Conservation (phyloP, 192 early-diverging fungal species). For the Entrophospora sp. region DNA sequence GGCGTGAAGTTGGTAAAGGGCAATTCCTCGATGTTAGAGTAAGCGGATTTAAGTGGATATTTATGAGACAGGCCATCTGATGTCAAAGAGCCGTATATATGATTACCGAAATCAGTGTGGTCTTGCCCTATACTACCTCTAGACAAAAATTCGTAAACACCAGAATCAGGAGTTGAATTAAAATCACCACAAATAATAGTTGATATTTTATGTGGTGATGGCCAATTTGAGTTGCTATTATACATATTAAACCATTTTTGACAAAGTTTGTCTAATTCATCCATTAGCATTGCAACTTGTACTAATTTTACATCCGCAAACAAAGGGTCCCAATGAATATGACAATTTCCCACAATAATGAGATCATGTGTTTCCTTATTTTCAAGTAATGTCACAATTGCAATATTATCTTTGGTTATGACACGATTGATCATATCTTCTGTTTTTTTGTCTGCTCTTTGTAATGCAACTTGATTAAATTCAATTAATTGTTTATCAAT, state of each 20-base stretch:
- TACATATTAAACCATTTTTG: conserved; percentile 40
- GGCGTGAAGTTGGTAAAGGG: conserved; percentile 92
- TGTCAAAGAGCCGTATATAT: conserved; percentile 81
- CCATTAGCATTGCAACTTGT: conserved; percentile 87
- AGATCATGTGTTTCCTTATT: conserved; percentile 64
- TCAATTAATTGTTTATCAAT: conserved; percentile 85
- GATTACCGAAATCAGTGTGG: conserved; percentile 73
- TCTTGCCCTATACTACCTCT: conserved; percentile 66
- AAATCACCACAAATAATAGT: conserved; percentile 90
- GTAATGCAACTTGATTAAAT: conserved; percentile 89
- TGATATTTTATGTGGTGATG: conserved; percentile 35
- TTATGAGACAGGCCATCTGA: conserved; percentile 74
- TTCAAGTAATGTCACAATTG: conserved; percentile 73
- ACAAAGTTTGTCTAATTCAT: conserved; percentile 68
- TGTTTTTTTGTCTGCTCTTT: conserved; percentile 75
- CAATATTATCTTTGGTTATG: conserved; percentile 96
- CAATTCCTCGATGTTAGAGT: conserved; percentile 62
- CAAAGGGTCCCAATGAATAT: conserved; percentile 90
- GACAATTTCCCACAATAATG: conserved; percentile 78
- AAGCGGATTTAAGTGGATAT: conserved; percentile 74
- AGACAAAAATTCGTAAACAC: conserved; percentile 87
- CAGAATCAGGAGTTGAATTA: conserved; percentile 82
- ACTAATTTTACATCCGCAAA: conserved; percentile 94
- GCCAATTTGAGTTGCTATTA: conserved; percentile 24
- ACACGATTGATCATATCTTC: conserved; percentile 96